phyloP scores from a whole-genome alignment of 805 yeast genomes.

The Barnettozyma vustinii region DNA sequence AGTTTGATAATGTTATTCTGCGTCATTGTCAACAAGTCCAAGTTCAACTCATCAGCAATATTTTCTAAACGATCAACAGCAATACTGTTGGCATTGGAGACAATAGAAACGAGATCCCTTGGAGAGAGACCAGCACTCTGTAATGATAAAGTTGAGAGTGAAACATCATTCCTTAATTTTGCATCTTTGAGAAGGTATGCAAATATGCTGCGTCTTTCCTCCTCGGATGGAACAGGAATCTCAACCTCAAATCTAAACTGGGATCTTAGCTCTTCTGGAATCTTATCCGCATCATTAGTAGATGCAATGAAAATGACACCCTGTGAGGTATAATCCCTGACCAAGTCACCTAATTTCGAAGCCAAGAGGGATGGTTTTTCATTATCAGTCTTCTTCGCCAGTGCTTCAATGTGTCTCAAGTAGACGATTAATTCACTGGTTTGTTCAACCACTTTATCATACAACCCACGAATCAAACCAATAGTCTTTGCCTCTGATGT shows the following conservation, averaged over 20 bases:
- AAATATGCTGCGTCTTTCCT: conserved; percentile 65
- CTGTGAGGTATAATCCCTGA: conserved; percentile 47
- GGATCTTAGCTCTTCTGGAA: conserved; percentile 62
- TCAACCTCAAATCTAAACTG: conserved; percentile 71
- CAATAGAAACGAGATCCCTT: conserved; percentile 67
- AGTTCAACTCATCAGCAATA: conserved; percentile 15
- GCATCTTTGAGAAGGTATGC: conserved; percentile 36
- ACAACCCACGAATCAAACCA: conserved; percentile 70
- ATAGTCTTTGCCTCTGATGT: conserved; percentile 75
- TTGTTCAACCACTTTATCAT: conserved; percentile 54
- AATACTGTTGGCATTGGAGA: conserved; percentile 53
- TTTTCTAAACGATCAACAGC: conserved; percentile 47
- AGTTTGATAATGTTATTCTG: conserved; percentile 48
- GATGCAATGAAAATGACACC: conserved; percentile 58
- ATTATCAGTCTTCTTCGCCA: conserved; percentile 64
- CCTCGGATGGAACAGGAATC: conserved; percentile 72
- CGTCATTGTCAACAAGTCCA: conserved; percentile 14
- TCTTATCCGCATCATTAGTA: conserved; percentile 57
- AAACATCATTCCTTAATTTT: conserved; percentile 44
- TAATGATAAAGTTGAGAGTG: conserved; percentile 53
- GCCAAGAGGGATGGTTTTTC: conserved; percentile 26
- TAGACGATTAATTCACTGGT: conserved; percentile 47
- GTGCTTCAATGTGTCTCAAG: conserved; percentile 67
- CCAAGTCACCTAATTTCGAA: conserved; percentile 49
- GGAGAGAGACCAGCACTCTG: conserved; percentile 95